A percentile compares a stretch with the other conserved stretches of the same genome.
Evolutionary conservation across 2,329 filamentous ascomycete genomes (phyloP).

Genomic region (Aspergillus spinulosporus): DNA sequence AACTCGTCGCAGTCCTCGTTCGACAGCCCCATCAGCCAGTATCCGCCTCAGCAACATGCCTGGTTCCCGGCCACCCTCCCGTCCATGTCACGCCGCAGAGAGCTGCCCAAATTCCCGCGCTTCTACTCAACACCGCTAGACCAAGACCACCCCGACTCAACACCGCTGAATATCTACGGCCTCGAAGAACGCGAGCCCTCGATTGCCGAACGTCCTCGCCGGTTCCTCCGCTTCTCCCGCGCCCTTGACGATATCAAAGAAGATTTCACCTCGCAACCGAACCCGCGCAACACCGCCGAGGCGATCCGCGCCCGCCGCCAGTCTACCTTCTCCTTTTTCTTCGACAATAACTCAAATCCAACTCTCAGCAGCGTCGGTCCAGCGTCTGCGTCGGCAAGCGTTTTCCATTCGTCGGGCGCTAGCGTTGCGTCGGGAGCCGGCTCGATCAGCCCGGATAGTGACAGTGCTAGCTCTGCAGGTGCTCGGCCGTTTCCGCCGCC

Average conservation of each 20-base stretch:
- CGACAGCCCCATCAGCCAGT: constrained; percentile 29
- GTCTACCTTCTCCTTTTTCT: constrained; percentile 27
- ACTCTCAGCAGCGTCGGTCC: not conserved
- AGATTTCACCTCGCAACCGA: constrained; percentile 31
- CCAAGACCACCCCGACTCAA: constrained; percentile 30
- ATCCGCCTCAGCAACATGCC: constrained; percentile 28
- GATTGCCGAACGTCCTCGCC: constrained; percentile 30
- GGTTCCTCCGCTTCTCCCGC: constrained; percentile 37
- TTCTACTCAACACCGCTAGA: constrained; percentile 39
- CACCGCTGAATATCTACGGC: constrained; percentile 36
- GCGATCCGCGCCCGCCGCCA: constrained; percentile 27
- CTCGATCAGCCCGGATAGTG: constrained; percentile 15
- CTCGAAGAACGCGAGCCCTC: constrained; percentile 37
- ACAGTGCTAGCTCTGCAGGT: not conserved
- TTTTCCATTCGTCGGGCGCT: constrained; percentile 14
- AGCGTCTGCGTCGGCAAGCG: not conserved
- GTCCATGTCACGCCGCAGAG: constrained; percentile 25
- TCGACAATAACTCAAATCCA: constrained; percentile 8
- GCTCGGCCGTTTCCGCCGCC: not conserved
- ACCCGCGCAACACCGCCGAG: constrained; percentile 25
- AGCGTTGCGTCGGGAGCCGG: not conserved
- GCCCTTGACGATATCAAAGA: constrained; percentile 40
- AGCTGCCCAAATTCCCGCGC: constrained; percentile 30
- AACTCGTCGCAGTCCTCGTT: constrained; percentile 33
- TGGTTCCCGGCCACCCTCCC: constrained; percentile 22